Evolutionary conservation across 176 grass and related monocot species (phyloP).

Genomic region (Saccharum spontaneum): DNA sequence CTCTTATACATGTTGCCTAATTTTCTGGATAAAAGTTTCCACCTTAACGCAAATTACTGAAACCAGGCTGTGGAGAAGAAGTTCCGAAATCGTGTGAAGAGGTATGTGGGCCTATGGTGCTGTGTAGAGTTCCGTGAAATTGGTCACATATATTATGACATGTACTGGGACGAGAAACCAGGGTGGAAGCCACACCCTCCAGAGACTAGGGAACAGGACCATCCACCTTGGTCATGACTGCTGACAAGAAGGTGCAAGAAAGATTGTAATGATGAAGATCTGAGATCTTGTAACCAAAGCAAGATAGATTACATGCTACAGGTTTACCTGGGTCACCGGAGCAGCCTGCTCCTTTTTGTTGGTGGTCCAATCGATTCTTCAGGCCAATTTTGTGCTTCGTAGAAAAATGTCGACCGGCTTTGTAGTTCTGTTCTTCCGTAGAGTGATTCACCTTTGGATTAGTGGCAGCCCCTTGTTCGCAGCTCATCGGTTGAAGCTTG

Average conservation of each 20-base stretch:
- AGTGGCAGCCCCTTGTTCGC: not conserved
- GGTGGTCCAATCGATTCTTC: not conserved
- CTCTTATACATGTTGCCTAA: constrained; percentile 12
- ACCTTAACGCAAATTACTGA: constrained; percentile 24
- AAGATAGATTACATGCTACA: constrained; percentile 18
- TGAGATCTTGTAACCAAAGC: constrained; percentile 7
- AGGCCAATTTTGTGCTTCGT: not conserved
- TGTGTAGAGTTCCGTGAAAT: constrained; percentile 67
- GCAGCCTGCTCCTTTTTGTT: not conserved
- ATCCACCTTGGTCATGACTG: constrained; percentile 67
- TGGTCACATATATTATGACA: constrained; percentile 98
- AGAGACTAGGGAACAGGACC: constrained; percentile 59
- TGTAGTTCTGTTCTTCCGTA: constrained; percentile 4
- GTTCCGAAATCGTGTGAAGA: constrained; percentile 85
- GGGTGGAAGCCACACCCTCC: constrained; percentile 84
- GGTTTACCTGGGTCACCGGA: constrained; percentile 1
- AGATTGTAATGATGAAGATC: constrained; percentile 12
- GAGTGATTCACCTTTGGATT: not conserved
- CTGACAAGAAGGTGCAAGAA: constrained; percentile 22
- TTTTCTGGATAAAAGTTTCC: constrained; percentile 21
- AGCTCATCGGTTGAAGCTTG: not conserved
- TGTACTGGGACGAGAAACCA: constrained; percentile 97
- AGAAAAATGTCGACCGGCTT: not conserved
- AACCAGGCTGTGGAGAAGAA: constrained; percentile 61
- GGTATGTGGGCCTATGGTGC: constrained; percentile 92